phyloP scores from a whole-genome alignment of 2,329 filamentous ascomycete species.

The Fusarium temperatum region DNA sequence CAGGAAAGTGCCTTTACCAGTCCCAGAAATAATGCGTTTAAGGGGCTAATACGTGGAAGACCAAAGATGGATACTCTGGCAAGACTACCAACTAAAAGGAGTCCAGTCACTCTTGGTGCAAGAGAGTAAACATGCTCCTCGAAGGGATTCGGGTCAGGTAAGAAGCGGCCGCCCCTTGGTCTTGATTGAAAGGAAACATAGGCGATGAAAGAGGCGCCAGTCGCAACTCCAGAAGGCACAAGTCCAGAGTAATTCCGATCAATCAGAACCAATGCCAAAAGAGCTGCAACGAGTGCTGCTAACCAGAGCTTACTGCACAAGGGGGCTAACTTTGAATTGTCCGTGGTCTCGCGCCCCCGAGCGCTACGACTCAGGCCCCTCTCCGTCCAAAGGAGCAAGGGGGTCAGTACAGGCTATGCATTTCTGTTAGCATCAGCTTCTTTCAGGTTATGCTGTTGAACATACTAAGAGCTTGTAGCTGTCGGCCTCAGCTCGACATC shows the following conservation, averaged over 20 bases:
- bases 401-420: not conserved
- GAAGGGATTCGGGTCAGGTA: not conserved
- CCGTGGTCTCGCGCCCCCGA: not conserved
- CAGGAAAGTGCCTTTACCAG: not conserved
- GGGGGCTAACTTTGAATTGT: not conserved
- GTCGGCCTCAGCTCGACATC: not conserved
- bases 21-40: not conserved
- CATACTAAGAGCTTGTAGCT: not conserved
- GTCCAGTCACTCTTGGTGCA: not conserved
- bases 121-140: not conserved
- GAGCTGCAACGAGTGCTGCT: not conserved
- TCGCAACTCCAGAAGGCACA: not conserved
- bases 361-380: too few relatives aligned
- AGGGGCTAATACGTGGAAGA: not conserved
- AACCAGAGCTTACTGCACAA: not conserved
- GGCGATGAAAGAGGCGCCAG: not conserved
- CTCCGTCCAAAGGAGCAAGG: not conserved
- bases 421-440: not conserved
- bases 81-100: not conserved
- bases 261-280: not conserved
- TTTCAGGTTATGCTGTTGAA: rapidly evolving
- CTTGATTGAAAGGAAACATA: not conserved
- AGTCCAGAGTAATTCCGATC: not conserved
- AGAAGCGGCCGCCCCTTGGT: not conserved
- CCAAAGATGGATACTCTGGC: not conserved